Evolutionary conservation across 768 basidiomycete species (phyloP), one percentile per base, ranked within the genome.

Genomic region (Rhizopogon rudus): DNA sequence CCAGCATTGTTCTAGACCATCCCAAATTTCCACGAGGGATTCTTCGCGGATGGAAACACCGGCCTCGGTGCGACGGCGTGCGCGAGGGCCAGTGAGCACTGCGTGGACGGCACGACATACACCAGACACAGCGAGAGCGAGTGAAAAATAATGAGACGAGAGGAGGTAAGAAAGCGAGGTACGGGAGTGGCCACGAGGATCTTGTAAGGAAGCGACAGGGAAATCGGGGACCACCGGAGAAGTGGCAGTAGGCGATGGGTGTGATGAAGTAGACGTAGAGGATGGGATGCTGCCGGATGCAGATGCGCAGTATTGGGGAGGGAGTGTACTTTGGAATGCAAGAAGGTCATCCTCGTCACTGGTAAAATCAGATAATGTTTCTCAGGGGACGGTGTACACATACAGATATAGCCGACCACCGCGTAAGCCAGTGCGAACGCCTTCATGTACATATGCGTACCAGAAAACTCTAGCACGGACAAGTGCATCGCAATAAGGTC

Each of bases 401-500:
- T 73, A 92, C 91, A 96, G 71, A 44, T 87, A 75, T 45, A 96
- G 77, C 40, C 91, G 86, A 2, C 91, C 87, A n/a, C 94, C 94
- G 49, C 85, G 80, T 55, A 95, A 77, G 20, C 87, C 94, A 8
- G 83, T 88, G 1, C 84, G 83, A 20, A 94, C 79, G 29, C 91
- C 90, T 70, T 96, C 94, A 56, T 91, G 86, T 25, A 88, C 82
- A 59, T 93, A 83, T 6, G 88, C 84, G 62, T 93, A 96, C 90
- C 92, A 96, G 67, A 92, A 95, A 33, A 95, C 77, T 31, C 93
- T 78, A 3, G 90, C 85, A 35, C 91, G 82, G 35, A 88, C 75
- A 72, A 73, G 72, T 6, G 76, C 67, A 37, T 85, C 82, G 51
- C 87, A 81, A 49, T 86, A 83, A 35, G 78, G 75, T 3, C 75